phyloP scores from a whole-genome alignment of 1,139 yeast species.

The Blastobotrys petasosporus region DNA sequence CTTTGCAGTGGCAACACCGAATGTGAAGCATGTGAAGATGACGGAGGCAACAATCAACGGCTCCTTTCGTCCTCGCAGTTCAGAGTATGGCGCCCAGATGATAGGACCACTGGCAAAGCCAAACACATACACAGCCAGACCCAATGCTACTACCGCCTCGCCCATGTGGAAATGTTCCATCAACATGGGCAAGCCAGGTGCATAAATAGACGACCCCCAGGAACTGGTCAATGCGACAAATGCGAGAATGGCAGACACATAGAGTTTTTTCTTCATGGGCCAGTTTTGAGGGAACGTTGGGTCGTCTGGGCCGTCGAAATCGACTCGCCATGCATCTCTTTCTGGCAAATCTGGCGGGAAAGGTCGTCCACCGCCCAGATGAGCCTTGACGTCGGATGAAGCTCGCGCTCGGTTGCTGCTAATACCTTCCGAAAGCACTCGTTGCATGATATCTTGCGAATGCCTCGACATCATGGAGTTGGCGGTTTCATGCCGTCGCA shows the following conservation, averaged over 20 bases:
- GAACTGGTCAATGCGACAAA: conserved; percentile 35
- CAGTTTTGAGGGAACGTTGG: conserved; percentile 46
- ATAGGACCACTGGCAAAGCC: conserved; percentile 85
- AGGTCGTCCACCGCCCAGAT: conserved; percentile 42
- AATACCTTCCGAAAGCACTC: conserved; percentile 7
- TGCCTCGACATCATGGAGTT: not conserved
- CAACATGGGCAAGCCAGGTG: conserved; percentile 30
- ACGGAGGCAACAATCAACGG: conserved; percentile 49
- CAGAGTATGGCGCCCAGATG: conserved; percentile 73
- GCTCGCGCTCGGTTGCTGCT: too few species aligned
- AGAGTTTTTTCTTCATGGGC: conserved; percentile 33
- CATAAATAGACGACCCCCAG: conserved; percentile 40
- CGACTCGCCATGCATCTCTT: conserved; percentile 42
- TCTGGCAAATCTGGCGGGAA: conserved; percentile 46
- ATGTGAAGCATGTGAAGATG: conserved; percentile 52
- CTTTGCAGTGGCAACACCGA: conserved; percentile 66
- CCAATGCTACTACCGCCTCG: conserved; percentile 40
- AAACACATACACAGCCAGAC: conserved; percentile 60
- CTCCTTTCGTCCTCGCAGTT: conserved; percentile 59
- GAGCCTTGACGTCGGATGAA: not conserved
- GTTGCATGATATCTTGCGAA: conserved; percentile 8
- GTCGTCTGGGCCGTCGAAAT: conserved; percentile 46
- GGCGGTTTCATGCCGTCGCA: conserved; percentile 3
- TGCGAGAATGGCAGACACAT: conserved; percentile 32
- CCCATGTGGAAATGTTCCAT: conserved; percentile 28